Evolutionary conservation across 441 rosid genomes (phyloP).

Genomic region (Breynia disticha): DNA sequence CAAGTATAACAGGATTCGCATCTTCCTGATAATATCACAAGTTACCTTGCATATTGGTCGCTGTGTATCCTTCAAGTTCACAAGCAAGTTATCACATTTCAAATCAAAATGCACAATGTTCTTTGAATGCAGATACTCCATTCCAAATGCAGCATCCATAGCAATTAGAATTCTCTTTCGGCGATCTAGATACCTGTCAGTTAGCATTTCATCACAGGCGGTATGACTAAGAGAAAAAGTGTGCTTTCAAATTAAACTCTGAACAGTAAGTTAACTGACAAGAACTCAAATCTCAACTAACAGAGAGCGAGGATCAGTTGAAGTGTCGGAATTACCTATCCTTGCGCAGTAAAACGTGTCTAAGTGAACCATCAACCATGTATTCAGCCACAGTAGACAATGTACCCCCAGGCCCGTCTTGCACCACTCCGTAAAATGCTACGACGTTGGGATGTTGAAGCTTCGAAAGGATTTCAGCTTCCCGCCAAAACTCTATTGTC

Average conservation of each 20-base stretch:
- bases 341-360: constrained; percentile 87
- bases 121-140: constrained; percentile 95
- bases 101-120: constrained; percentile 94
- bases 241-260: not conserved
- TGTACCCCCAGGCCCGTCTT: constrained; percentile 90
- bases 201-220: constrained; percentile 2
- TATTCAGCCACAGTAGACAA: constrained; percentile 90
- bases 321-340: constrained; percentile 50
- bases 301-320: constrained; percentile 11
- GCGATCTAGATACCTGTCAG: constrained; percentile 76
- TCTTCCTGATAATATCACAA: not conserved
- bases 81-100: constrained; percentile 93
- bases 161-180: constrained; percentile 85
- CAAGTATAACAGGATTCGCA: not conserved
- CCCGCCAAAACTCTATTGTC: constrained; percentile 97
- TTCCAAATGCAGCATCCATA: constrained; percentile 99
- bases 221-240: not conserved
- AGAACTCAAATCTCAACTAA: constrained; percentile 3
- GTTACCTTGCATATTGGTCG: constrained; percentile 96
- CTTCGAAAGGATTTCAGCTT: constrained; percentile 89
- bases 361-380: constrained; percentile 98
- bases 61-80: constrained; percentile 86
- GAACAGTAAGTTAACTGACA: not conserved
- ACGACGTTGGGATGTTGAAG: constrained; percentile 95
- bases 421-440: constrained; percentile 95